Percentiles rank a stretch among this genome's conserved stretches.
phyloP scores from a whole-genome alignment of 371 early-diverging fungal genomes.

The Parasitella parasitica region DNA sequence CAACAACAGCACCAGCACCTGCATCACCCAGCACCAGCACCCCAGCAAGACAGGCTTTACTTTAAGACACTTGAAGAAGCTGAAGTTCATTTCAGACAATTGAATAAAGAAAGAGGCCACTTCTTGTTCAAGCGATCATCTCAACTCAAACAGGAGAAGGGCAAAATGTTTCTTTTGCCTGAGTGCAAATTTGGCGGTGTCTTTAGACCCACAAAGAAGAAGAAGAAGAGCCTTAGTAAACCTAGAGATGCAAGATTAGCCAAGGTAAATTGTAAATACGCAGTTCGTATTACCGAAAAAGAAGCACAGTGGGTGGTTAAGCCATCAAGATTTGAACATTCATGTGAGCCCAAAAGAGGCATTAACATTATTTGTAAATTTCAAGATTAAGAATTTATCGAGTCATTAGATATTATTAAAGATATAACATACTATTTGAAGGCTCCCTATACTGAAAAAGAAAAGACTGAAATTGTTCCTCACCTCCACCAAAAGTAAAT shows the following conservation, averaged over 20 bases:
- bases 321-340: not conserved
- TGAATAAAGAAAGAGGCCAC: not conserved
- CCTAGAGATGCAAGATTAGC: not conserved
- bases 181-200: not conserved
- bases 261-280: not conserved
- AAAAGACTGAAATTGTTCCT: too few relatives aligned
- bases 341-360: not conserved
- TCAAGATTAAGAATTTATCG: too few relatives aligned
- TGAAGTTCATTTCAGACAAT: not conserved
- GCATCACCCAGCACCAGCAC: too few relatives aligned
- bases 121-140: not conserved
- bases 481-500: constrained; percentile 68
- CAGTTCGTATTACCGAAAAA: not conserved
- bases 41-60: not conserved
- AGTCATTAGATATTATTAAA: too few relatives aligned
- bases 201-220: not conserved
- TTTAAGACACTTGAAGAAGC: not conserved
- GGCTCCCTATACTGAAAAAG: too few relatives aligned
- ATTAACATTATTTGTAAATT: too few relatives aligned
- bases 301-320: not conserved
- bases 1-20: not conserved
- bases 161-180: not conserved
- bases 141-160: not conserved
- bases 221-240: not conserved
- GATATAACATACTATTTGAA: too few relatives aligned